Evolutionary conservation across 352 stramenopile species (phyloP), one percentile per base, ranked within the genome.

Genomic region (Thalassiosira hispida): DNA sequence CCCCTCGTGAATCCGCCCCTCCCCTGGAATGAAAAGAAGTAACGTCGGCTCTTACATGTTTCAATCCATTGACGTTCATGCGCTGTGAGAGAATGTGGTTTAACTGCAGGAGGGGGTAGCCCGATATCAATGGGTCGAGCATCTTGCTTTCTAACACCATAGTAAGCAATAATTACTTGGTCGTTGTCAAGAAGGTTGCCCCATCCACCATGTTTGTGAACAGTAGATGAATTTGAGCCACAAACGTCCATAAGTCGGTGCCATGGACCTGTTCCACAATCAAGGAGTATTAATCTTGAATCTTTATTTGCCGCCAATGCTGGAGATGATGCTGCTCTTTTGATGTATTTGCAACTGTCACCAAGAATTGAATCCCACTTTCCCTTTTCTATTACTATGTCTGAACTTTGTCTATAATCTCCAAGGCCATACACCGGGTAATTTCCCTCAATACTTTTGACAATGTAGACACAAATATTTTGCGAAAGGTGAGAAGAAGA

Each of bases 161-260:
- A 44, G 25, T 63, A 63, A n/a, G 55, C 55, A 23, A 63, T 42
- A 16, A 63, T 63, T 47, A 63, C 55, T 47, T 63, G 55, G 12
- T 63, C n/a, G 14, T 44, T 63, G 4, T 63, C n/a, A 14, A 63
- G 25, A 22, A 63, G 4, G 12, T 29, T 63, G 16, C 25, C 22
- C 20, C 25, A 38, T 44, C 20, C 20, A 44, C 25, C 25, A 49
- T 49, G 5, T 3, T 49, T 49, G 3, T 16, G 3, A 2, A 18
- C 1, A 12, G 1, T 20, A 2, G 40, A 4, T 20, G 9, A 16
- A 49, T 29, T 2, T 38, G 14, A n/a, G 29, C 51, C 51, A 44
- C 55, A 63, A 12, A 47, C n/a, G 22, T 42, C 14, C 12, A 18
- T 63, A 3, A 55, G 46, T 12, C 3, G 46, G 29, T 31, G 20